These are phyloP conservation scores for Astragalus glycyphyllos DNA, from an alignment of 306 rosid species.

Conservation along the genomic window DNA sequence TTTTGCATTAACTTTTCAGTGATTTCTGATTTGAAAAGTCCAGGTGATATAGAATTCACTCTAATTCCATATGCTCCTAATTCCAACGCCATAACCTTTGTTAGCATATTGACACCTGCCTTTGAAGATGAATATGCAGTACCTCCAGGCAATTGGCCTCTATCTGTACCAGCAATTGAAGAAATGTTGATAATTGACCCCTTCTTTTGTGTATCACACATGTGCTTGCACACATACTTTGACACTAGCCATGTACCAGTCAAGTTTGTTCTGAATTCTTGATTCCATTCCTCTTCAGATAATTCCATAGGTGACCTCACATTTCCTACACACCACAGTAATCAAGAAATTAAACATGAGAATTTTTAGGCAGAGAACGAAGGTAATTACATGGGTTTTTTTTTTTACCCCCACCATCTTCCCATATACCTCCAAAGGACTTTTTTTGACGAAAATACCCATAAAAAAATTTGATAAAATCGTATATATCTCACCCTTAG, in stretches of 20 bases:
- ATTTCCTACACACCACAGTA: conserved; percentile 47
- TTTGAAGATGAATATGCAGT: conserved; percentile 68
- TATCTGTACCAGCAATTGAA: conserved; percentile 63
- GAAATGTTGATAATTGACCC: conserved; percentile 78
- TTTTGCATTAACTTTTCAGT: conserved; percentile 52
- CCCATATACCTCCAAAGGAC: too few species aligned
- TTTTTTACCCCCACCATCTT: too few species aligned
- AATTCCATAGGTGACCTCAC: conserved; percentile 65
- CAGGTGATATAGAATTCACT: conserved; percentile 81
- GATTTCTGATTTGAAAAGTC: conserved; percentile 55
- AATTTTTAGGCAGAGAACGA: too few species aligned
- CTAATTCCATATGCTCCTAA: conserved; percentile 73
- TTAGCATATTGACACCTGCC: conserved; percentile 58
- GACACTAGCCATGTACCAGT: conserved; percentile 81
- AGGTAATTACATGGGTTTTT: too few species aligned
- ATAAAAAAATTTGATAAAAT: too few species aligned
- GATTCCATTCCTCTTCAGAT: conserved; percentile 77
- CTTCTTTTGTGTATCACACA: conserved; percentile 56
- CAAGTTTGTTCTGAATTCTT: conserved; percentile 59
- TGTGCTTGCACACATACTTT: conserved; percentile 58
- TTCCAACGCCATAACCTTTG: conserved; percentile 84
- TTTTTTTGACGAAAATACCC: too few species aligned
- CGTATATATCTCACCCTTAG: too few species aligned
- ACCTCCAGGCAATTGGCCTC: conserved; percentile 72
- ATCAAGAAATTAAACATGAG: background rate